Base-by-base conservation (phyloP, 2,329 filamentous ascomycete genomes). In the Aspergillus brasiliensis region DNA sequence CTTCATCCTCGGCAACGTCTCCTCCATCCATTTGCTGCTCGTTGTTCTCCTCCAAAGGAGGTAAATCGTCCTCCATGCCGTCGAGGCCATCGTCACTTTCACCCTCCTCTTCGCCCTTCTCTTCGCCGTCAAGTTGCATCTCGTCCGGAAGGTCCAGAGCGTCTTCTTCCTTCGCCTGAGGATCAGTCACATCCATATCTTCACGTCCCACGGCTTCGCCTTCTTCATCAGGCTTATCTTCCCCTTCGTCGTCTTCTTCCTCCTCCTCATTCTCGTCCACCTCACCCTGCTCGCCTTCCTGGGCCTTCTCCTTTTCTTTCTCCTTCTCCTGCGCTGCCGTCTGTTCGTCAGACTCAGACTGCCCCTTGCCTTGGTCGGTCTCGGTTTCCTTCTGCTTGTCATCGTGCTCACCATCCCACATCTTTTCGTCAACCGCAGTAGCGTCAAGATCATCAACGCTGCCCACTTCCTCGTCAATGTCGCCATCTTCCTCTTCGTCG, bases 371-470 rank as follows among this genome's bases (percentile, higher is more conserved):
- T 78, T 85, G 67, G 77, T 97, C 90, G 67, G 95, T 95, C 51
- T 94, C 90, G 1, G 90, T 88, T 51, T 93, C 87, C 59, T 81
- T 81, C 58, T 81, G 77, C 47, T 93, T 84, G 51, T 89, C 83
- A 46, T 91, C 88, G 38, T 80, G 79, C 48, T 88, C 88, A 40
- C 92, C 93, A 76, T 99, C 93, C 95, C 95, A 99, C 85, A 98
- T 92, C 82, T 98, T 99, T 79, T 99, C 96, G 73, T 99, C 96
- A 1, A 98, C 90, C 19, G 94, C 91, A 15, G 88, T 90, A 11
- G 92, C 89, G 67, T 97, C 94, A 44, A 97, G 82, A 69, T 96
- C 92, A 77, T 97, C 91, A 10, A 98, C 92, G 69, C 92, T 90
- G 1, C 93, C 95, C 5, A 90, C 86, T 76, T 98, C 92, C 69